These are phyloP conservation scores for Diospyros lotus DNA, from an alignment of 148 eudicot species.

Conservation along the genomic window DNA sequence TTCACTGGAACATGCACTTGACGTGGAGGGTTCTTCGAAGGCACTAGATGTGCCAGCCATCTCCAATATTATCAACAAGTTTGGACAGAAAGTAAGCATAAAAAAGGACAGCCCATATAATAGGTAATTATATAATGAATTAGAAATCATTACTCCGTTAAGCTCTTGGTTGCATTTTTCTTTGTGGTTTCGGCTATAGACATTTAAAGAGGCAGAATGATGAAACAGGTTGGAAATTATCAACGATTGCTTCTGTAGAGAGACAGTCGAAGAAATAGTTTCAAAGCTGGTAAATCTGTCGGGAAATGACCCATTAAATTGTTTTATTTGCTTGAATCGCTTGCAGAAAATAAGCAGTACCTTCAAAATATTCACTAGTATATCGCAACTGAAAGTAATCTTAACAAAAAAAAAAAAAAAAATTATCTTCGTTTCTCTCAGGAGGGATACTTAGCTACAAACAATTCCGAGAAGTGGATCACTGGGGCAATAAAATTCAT, in stretches of 20 bases:
- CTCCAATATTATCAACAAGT: too few relatives aligned
- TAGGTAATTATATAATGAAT: too few relatives aligned
- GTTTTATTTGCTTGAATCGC: too few relatives aligned
- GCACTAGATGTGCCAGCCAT: too few relatives aligned
- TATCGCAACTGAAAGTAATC: background rate
- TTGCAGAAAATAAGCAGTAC: background rate
- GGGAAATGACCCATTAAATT: background rate
- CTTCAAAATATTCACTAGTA: background rate
- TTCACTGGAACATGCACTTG: too few relatives aligned
- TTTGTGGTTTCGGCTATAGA: too few relatives aligned
- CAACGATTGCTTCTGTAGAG: background rate
- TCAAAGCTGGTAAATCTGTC: background rate
- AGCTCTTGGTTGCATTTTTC: too few relatives aligned
- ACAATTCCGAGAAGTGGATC: conserved; percentile 17
- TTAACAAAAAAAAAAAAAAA: background rate
- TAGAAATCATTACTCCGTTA: too few relatives aligned
- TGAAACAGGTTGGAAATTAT: background rate
- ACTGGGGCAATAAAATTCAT: conserved; percentile 11
- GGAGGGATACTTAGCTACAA: conserved; percentile 16
- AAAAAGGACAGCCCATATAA: too few relatives aligned
- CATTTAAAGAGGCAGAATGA: too few relatives aligned
- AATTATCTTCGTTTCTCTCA: background rate
- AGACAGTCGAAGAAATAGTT: background rate
- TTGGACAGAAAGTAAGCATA: too few relatives aligned
- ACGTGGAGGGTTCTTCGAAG: too few relatives aligned